Conservation (phyloP, 441 rosid species). For the Erodium chrysanthum region DNA sequence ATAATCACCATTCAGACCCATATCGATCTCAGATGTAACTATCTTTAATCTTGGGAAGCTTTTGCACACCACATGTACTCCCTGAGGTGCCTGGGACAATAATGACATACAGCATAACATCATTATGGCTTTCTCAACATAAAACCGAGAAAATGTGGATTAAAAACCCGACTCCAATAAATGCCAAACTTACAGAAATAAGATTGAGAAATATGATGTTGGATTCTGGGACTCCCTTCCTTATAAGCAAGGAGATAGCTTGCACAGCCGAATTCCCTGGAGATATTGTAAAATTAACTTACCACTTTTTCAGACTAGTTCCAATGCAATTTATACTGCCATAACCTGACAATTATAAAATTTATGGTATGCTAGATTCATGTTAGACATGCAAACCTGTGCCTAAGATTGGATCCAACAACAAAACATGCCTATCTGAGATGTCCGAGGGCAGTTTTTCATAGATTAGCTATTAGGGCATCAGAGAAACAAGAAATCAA, state of each 20-base stretch:
- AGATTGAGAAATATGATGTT: constrained; percentile 92
- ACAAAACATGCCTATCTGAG: constrained; percentile 76
- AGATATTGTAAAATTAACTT: constrained; percentile 2
- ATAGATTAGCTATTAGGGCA: constrained; percentile 61
- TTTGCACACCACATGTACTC: constrained; percentile 93
- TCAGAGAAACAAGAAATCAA: constrained; percentile 17
- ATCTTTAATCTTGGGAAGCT: constrained; percentile 82
- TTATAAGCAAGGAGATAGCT: constrained; percentile 71
- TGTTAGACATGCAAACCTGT: constrained; percentile 49
- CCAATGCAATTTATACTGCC: background rate
- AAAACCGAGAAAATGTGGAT: no score
- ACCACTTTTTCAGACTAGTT: background rate
- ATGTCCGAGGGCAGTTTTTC: constrained; percentile 87
- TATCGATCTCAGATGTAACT: constrained; percentile 89
- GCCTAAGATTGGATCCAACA: constrained; percentile 90
- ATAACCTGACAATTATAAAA: background rate
- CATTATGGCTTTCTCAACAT: background rate
- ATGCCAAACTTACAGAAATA: constrained; percentile 51
- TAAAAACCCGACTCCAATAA: no score
- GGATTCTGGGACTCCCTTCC: constrained; percentile 88
- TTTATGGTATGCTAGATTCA: background rate
- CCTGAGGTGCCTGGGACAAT: constrained; percentile 77
- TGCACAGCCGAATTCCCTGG: constrained; percentile 94
- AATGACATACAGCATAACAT: background rate
- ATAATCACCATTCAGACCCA: constrained; percentile 70